Percentiles rank a stretch among this genome's conserved stretches.
phyloP scores from a whole-genome alignment of 805 yeast species.

The Pichia cabralensis region DNA sequence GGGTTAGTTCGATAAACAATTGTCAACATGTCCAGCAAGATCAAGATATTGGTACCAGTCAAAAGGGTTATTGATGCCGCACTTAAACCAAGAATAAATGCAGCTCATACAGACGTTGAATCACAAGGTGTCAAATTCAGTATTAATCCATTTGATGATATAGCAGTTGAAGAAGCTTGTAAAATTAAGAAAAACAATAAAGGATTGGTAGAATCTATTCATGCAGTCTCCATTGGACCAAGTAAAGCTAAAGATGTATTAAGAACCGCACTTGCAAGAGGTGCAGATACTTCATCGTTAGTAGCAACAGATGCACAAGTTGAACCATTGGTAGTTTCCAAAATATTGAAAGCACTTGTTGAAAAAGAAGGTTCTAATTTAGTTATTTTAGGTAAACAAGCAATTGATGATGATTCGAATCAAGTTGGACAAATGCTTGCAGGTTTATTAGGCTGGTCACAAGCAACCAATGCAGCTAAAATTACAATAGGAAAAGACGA shows the following conservation, averaged over 20 bases:
- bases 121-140: conserved; percentile 84
- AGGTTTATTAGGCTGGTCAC: conserved; percentile 90
- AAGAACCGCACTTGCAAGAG: conserved; percentile 88
- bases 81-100: conserved; percentile 84
- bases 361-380: conserved; percentile 64
- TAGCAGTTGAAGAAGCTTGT: conserved; percentile 91
- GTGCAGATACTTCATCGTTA: conserved; percentile 79
- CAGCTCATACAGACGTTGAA: conserved; percentile 74
- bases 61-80: conserved; percentile 94
- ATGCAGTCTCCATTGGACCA: conserved; percentile 88
- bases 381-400: conserved; percentile 89
- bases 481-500: conserved; percentile 44
- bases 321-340: conserved; percentile 87
- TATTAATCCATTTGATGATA: conserved; percentile 96
- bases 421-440: conserved; percentile 97
- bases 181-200: conserved; percentile 60
- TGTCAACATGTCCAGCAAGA: conserved; percentile 35
- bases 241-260: conserved; percentile 78
- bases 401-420: conserved; percentile 90
- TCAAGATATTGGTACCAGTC: conserved; percentile 81
- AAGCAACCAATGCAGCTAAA: conserved; percentile 89
- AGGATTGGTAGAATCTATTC: conserved; percentile 64
- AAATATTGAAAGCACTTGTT: conserved; percentile 64
- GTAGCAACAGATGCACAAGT: conserved; percentile 58
- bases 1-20: too few relatives aligned